These are phyloP conservation scores for Fusarium falciforme DNA, from an alignment of 2,329 filamentous ascomycete species.

Conservation along the genomic window DNA sequence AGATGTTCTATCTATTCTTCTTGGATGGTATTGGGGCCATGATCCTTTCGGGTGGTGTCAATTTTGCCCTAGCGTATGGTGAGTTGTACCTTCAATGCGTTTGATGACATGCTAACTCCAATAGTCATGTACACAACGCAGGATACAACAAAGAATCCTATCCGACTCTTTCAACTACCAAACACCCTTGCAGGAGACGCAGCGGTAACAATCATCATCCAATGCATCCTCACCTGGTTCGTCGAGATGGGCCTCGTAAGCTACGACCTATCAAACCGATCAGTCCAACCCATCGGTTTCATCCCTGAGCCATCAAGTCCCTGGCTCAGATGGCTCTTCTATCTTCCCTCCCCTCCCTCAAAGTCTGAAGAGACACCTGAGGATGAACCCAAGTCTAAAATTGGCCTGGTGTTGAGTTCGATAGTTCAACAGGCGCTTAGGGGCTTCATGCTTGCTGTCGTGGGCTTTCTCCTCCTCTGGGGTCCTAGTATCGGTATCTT, in stretches of 20 bases:
- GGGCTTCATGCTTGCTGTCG: slow-evolving; percentile 45
- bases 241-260: slow-evolving; percentile 61
- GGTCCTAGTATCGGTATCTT: slow-evolving; percentile 57
- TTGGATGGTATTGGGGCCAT: slow-evolving; percentile 60
- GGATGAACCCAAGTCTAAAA: slow-evolving; percentile 2
- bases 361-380: not conserved
- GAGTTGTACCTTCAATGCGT: slow-evolving; percentile 1
- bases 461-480: slow-evolving; percentile 58
- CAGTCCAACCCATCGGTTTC: slow-evolving; percentile 61
- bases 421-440: slow-evolving; percentile 47
- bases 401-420: not conserved
- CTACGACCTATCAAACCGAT: slow-evolving; percentile 57
- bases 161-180: slow-evolving; percentile 62
- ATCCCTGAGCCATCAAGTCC: slow-evolving; percentile 49
- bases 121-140: slow-evolving; percentile 61
- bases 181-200: slow-evolving; percentile 63
- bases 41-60: slow-evolving; percentile 61
- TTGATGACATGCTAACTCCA: slow-evolving; percentile 6
- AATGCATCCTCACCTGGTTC: slow-evolving; percentile 64
- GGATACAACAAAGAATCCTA: slow-evolving; percentile 50
- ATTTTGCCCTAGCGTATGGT: slow-evolving; percentile 65
- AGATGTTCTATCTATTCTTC: slow-evolving; percentile 61
- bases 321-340: slow-evolving; percentile 54
- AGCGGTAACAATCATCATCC: slow-evolving; percentile 62
- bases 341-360: slow-evolving; percentile 4